A percentile compares a stretch with the other conserved stretches of the same genome.
These are phyloP conservation scores for Camelina laxa DNA, from an alignment of 345 rosid species.

Conservation along the genomic window DNA sequence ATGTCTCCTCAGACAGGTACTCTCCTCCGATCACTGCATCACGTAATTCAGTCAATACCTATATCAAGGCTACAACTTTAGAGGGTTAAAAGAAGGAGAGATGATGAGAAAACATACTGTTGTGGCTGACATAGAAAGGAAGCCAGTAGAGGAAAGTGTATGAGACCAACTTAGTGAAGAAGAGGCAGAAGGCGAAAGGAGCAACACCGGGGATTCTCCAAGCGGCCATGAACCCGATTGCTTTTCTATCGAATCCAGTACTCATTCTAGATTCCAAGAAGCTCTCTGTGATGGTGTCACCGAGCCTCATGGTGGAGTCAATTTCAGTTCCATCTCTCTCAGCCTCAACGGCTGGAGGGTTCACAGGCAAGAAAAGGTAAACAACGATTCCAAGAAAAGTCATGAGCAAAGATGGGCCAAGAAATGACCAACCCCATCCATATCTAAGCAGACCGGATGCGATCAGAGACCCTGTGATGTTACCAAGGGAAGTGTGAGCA, in stretches of 20 bases:
- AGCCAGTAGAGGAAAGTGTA: conserved; percentile 99
- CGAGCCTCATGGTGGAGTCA: conserved; percentile 58
- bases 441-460: conserved; percentile 72
- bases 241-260: conserved; percentile 48
- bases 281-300: conserved; percentile 63
- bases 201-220: conserved; percentile 98
- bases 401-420: conserved; percentile 75
- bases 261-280: conserved; percentile 52
- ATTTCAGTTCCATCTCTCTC: conserved; percentile 63
- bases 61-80: background rate
- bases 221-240: conserved; percentile 88
- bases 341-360: conserved; percentile 74
- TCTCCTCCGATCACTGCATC: conserved; percentile 82
- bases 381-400: conserved; percentile 67
- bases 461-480: conserved; percentile 80
- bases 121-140: conserved; percentile 93
- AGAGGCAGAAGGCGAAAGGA: conserved; percentile 90
- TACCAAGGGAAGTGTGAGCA: conserved; percentile 95
- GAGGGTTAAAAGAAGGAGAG: background rate
- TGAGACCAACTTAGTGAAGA: conserved; percentile 92
- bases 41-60: background rate
- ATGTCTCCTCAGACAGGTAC: conserved; percentile 70
- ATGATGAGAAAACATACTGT: conserved; percentile 53
- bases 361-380: conserved; percentile 72
- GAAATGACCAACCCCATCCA: conserved; percentile 99